Evolutionary conservation across 176 grass and related monocot species (phyloP), one percentile per base, ranked within the genome.

Genomic region (Poa annua): DNA sequence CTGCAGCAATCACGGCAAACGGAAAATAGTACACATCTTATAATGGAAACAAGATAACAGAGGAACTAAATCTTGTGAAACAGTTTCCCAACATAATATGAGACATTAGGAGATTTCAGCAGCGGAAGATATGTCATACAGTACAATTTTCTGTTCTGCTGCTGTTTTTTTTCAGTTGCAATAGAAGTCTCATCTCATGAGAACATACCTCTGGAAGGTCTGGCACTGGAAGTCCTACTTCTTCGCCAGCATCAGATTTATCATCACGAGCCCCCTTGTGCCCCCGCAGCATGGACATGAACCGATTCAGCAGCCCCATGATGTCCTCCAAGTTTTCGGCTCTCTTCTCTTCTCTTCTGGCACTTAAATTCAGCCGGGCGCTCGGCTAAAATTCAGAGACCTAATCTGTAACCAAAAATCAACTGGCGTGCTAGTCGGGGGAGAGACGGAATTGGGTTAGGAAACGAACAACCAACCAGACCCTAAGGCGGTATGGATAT

Each of bases 141-240:
- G 3, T 65, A 32, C 35, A 36, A 20, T 10, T 10, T 20, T 20
- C 8, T 38, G 1, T 66, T 48, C 3, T 48, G 45, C 45, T 14
- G 11, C 0, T 48, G 12, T 48, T 4, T 45, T 12, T 48, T 41
- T 48, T 48, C 45, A 48, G 11, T 47, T 48, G 45, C 45, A 48
- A 14, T 14, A 48, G 12, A 44, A 0, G 7, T 34, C 62, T 64
- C 5, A 1, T 33, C 8, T 64, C 6, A 64, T 64, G 6, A 8
- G 14, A 19, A 67, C 64, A 0, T 67, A 67, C 64, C 64, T 67
- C 64, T 67, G 34, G 64, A 35, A 67, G 64, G 17, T 67, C 64
- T 35, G 16, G 17, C 9, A 34, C 17, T 20, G 0, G 3, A 38
- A 38, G 11, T 36, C 33, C 10, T 20, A 5, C 8, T 67, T 39